These are phyloP conservation scores for Fusarium setosum DNA, from an alignment of 2,329 filamentous ascomycete species.

Conservation along the genomic window DNA sequence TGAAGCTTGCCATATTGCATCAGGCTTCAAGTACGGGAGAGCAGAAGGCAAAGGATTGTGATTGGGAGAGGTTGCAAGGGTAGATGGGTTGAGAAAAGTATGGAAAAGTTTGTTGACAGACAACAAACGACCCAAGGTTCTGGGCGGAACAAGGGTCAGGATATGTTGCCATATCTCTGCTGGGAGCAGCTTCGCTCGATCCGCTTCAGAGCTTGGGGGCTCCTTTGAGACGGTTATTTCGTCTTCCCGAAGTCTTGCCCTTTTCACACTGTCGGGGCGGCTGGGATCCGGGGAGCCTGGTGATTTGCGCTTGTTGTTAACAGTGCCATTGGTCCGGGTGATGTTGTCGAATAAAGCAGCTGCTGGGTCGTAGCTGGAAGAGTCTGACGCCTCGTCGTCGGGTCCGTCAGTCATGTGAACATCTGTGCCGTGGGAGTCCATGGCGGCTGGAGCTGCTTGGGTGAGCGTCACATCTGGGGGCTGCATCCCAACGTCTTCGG, in stretches of 20 bases:
- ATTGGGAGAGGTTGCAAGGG: constrained; percentile 42
- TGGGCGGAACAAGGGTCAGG: constrained; percentile 74
- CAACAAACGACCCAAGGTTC: constrained; percentile 72
- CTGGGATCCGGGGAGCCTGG: constrained; percentile 3
- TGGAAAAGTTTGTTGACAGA: constrained; percentile 76
- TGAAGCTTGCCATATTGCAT: constrained; percentile 77
- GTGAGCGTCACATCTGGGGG: constrained; percentile 21
- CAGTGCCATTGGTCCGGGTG: constrained; percentile 2
- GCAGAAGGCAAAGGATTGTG: constrained; percentile 36
- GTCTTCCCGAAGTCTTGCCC: constrained; percentile 31
- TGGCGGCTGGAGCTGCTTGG: constrained; percentile 9
- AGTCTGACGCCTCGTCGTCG: constrained; percentile 24
- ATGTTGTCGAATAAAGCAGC: constrained; percentile 18
- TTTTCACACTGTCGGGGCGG: constrained; percentile 32
- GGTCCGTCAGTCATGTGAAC: constrained; percentile 21
- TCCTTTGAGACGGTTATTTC: constrained; percentile 13
- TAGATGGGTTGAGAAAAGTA: constrained; percentile 64
- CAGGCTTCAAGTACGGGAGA: constrained; percentile 60
- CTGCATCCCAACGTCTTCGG: constrained; percentile 6
- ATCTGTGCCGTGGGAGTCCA: constrained; percentile 11
- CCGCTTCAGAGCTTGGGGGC: constrained; percentile 14
- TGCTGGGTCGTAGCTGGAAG: constrained; percentile 23
- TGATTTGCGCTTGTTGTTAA: constrained; percentile 37
- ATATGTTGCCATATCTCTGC: constrained; percentile 77
- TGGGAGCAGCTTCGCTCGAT: constrained; percentile 55